Conservation (phyloP, 2,329 filamentous ascomycete genomes). For the Alternaria novae-zelandiae region DNA sequence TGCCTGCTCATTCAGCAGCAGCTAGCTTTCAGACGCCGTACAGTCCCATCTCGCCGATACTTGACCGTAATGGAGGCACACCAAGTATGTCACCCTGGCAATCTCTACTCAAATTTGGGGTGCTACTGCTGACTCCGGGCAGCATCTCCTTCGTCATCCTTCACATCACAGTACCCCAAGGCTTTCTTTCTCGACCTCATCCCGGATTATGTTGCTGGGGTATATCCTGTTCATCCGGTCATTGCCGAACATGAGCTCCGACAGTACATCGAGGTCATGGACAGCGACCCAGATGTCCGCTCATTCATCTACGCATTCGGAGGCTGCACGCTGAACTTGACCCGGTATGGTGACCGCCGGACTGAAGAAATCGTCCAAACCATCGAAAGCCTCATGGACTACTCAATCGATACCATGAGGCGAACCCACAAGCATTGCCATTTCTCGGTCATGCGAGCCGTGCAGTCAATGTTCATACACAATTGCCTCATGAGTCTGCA, state of each 20-base stretch:
- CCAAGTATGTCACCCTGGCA: conserved; percentile 23
- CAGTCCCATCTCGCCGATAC: conserved; percentile 16
- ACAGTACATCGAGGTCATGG: conserved; percentile 46
- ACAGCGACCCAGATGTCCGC: conserved; percentile 46
- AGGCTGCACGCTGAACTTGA: conserved; percentile 55
- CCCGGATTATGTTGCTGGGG: conserved; percentile 52
- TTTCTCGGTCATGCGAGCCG: conserved; percentile 54
- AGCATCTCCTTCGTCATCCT: conserved; percentile 27
- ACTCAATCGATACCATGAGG: conserved; percentile 46
- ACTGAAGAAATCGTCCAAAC: conserved; percentile 41
- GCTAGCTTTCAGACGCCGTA: conserved; percentile 16
- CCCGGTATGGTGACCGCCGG: conserved; percentile 41
- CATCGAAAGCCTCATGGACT: conserved; percentile 43
- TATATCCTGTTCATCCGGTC: conserved; percentile 58
- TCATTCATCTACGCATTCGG: conserved; percentile 56
- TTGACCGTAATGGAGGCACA: conserved; percentile 23
- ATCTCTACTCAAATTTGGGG: not conserved
- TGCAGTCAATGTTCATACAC: conserved; percentile 62
- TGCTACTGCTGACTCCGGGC: conserved; percentile 9
- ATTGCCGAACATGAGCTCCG: conserved; percentile 52
- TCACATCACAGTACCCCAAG: conserved; percentile 27
- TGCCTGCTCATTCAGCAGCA: conserved; percentile 28
- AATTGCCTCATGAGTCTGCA: conserved; percentile 60
- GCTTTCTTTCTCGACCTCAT: conserved; percentile 53
- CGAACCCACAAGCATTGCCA: conserved; percentile 50